These are phyloP conservation scores for Bombardia bombarda DNA, from an alignment of 495 filamentous ascomycete species.

Conservation along the genomic window DNA sequence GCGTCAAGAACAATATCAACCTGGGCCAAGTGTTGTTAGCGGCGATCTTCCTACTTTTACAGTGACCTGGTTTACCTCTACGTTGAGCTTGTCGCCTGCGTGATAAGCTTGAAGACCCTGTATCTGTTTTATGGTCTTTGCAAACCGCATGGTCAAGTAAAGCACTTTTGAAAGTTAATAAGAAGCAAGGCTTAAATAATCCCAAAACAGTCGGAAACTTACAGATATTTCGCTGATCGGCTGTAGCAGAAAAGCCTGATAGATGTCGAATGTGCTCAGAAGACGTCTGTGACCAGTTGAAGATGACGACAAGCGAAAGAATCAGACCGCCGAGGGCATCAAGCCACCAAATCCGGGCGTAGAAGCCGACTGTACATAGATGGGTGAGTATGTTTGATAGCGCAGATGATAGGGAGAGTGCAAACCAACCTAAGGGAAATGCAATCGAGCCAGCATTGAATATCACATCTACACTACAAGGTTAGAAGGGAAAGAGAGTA, in stretches of 20 bases:
- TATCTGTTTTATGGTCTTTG: constrained; percentile 78
- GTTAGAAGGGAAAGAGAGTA: not conserved
- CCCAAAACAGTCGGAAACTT: constrained; percentile 3
- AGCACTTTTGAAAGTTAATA: constrained; percentile 41
- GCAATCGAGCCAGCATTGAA: constrained; percentile 91
- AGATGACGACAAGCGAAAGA: constrained; percentile 74
- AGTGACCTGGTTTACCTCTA: constrained; percentile 33
- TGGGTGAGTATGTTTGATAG: too few species aligned
- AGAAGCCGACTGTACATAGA: constrained; percentile 56
- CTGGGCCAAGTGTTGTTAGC: not conserved
- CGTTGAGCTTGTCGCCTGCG: constrained; percentile 80
- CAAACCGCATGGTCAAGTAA: constrained; percentile 92
- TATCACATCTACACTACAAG: constrained; percentile 51
- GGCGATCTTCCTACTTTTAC: not conserved
- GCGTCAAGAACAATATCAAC: constrained; percentile 73
- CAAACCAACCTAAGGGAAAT: constrained; percentile 58
- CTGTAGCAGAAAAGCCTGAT: constrained; percentile 70
- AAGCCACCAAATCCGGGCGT: constrained; percentile 72
- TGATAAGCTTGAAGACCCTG: constrained; percentile 87
- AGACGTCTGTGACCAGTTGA: constrained; percentile 74
- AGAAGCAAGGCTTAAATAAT: too few species aligned
- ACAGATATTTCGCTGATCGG: constrained; percentile 72
- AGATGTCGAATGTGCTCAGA: constrained; percentile 74
- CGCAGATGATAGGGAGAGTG: not conserved
- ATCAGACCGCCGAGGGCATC: constrained; percentile 78